These are phyloP conservation scores for Naganishia liquefaciens DNA, from an alignment of 1,284 basidiomycete genomes.

Conservation along the genomic window DNA sequence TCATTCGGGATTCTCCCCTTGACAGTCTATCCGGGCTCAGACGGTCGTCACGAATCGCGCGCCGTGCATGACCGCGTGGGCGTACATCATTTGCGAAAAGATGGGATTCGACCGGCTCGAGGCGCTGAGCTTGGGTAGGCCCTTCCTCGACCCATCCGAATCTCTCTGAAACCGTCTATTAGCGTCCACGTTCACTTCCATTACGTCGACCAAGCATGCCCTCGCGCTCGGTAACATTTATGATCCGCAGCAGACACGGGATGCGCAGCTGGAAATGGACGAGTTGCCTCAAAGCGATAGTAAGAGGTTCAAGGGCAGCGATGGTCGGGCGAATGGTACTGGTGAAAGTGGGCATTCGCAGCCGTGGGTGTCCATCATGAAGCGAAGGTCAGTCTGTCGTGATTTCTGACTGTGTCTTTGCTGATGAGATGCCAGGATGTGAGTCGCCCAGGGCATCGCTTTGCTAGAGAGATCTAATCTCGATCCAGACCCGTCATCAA, in stretches of 20 bases:
- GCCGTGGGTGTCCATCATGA: conserved; percentile 89
- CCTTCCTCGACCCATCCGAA: not conserved
- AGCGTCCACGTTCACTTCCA: conserved; percentile 90
- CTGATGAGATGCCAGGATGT: conserved; percentile 32
- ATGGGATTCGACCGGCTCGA: conserved; percentile 84
- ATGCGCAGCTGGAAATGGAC: conserved; percentile 48
- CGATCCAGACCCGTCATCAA: conserved; percentile 71
- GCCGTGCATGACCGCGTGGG: conserved; percentile 92
- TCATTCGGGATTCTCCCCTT: not conserved
- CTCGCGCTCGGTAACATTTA: conserved; percentile 70
- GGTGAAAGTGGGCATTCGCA: conserved; percentile 63
- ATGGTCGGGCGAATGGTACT: conserved; percentile 25
- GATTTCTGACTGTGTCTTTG: too few species aligned
- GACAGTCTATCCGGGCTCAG: conserved; percentile 16
- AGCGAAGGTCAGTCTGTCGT: conserved; percentile 66
- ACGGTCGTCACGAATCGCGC: conserved; percentile 76
- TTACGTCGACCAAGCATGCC: conserved; percentile 82
- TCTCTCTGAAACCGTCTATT: not conserved
- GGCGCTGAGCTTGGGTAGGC: conserved; percentile 78
- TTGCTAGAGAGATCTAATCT: not conserved
- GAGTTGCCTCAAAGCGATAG: conserved; percentile 43
- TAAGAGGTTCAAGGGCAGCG: conserved; percentile 26
- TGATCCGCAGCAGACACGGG: conserved; percentile 55
- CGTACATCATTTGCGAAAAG: conserved; percentile 76
- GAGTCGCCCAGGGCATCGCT: not conserved